Percentiles rank a stretch among this genome's conserved stretches.
Evolutionary conservation across 768 basidiomycete genomes (phyloP).

Genomic region (Clitopilus passeckerianus): DNA sequence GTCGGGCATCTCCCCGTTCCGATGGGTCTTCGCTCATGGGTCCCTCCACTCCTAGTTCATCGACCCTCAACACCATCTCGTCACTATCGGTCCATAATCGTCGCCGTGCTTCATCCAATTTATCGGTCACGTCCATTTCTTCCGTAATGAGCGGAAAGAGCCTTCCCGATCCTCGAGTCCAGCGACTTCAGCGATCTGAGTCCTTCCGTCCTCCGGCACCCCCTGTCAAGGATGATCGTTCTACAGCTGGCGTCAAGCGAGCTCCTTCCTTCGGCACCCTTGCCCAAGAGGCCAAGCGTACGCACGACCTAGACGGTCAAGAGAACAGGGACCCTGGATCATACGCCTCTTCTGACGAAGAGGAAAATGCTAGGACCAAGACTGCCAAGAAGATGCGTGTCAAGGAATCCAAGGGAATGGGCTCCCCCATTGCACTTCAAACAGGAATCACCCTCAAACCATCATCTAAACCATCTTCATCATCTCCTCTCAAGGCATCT

Average conservation of each 20-base stretch:
- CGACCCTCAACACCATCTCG: conserved; percentile 50
- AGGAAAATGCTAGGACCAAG: conserved; percentile 59
- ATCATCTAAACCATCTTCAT: conserved; percentile 9
- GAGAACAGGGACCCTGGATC: conserved; percentile 28
- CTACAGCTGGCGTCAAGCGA: conserved; percentile 20
- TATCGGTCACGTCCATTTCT: conserved; percentile 38
- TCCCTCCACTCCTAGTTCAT: conserved; percentile 61
- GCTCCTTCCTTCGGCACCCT: conserved; percentile 53
- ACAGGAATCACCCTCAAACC: conserved; percentile 12
- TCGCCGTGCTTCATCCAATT: conserved; percentile 40
- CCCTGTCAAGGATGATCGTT: conserved; percentile 25
- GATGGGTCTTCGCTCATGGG: conserved; percentile 37
- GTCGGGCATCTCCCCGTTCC: conserved; percentile 21
- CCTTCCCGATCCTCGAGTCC: conserved; percentile 43
- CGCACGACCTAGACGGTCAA: conserved; percentile 14
- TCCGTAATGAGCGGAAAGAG: conserved; percentile 33
- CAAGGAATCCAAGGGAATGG: conserved; percentile 14
- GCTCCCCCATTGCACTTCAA: conserved; percentile 17
- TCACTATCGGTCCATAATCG: conserved; percentile 31
- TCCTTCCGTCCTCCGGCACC: conserved; percentile 31
- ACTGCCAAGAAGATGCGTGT: conserved; percentile 59
- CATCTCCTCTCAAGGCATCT: conserved; percentile 13
- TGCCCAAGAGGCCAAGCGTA: conserved; percentile 22
- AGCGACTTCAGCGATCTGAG: conserved; percentile 47
- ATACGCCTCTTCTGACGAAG: conserved; percentile 68